Evolutionary conservation across 768 basidiomycete genomes (phyloP), one percentile per base, ranked within the genome.

Genomic region (Sistotremastrum suecicum): DNA sequence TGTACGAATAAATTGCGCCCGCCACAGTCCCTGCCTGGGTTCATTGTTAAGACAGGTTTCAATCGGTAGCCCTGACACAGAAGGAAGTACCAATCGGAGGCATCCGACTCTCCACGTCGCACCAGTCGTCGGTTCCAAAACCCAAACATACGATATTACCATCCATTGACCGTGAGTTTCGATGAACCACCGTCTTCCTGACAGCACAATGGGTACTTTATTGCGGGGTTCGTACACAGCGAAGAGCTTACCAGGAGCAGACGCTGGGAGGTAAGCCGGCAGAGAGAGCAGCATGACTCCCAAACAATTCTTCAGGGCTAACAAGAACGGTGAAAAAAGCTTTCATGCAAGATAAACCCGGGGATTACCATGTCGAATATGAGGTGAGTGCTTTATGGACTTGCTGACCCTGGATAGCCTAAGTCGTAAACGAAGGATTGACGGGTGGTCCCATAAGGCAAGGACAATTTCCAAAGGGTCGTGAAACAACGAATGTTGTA

Each of bases 71-170:
- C 39, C 7, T 12, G 6, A n/a, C 3, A 10, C 39, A 12, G 11
- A 32, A n/a, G n/a, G 4, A 30, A 48, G 53, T 42, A 68, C 71
- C 33, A 70, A 51, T 45, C 71, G 66, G 32, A 72, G 56, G 49
- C 68, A 69, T 5, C 64, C 66, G 4, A 68, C 62, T 38, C 70
- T 58, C 64, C 68, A 71, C 5, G 71, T 72, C 37, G 71, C 70
- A n/a, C 70, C 72, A 1, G 67, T 70, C 48, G 68, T 74, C 5
- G 70, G 70, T 51, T 71, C 70, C 33, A 72, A 57, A 4, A 74
- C 70, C 69, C 70, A 72, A 1, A 73, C 56, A 53, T 70, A 71
- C 30, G 65, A 69, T 48, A 71, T 66, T 6, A 68, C 57, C 65
- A 71, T 68, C 72, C 72, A 72, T 46, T 72, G 71, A 10, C 68